Conservation (phyloP, 345 rosid genomes). For the Euclidium syriacum region DNA sequence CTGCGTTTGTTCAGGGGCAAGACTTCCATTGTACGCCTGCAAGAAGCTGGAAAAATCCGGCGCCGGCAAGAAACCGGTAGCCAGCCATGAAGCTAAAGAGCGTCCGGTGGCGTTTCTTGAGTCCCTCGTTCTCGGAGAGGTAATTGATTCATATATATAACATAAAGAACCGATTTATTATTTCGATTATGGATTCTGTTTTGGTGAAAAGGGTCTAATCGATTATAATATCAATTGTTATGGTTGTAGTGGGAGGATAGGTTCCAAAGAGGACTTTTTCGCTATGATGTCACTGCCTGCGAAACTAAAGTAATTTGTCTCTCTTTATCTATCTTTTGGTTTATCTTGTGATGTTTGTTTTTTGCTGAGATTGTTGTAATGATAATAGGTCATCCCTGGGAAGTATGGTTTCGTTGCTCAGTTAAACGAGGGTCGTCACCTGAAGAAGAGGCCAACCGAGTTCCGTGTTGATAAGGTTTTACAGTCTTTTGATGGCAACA, state of each 20-base stretch:
- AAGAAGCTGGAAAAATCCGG: slow-evolving; percentile 41
- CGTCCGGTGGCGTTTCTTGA: slow-evolving; percentile 76
- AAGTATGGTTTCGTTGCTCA: slow-evolving; percentile 90
- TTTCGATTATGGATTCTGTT: neutral
- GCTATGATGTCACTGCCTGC: slow-evolving; percentile 92
- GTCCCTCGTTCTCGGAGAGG: slow-evolving; percentile 88
- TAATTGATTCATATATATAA: slow-evolving; percentile 13
- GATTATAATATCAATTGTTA: neutral
- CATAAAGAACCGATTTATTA: neutral
- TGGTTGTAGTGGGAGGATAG: slow-evolving; percentile 82
- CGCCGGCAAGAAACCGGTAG: slow-evolving; percentile 8
- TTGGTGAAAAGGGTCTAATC: neutral
- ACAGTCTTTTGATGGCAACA: slow-evolving; percentile 89
- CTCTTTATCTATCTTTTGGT: neutral
- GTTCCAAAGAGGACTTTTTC: slow-evolving; percentile 88
- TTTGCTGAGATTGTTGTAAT: neutral
- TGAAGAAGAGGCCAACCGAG: slow-evolving; percentile 99
- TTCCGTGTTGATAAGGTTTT: slow-evolving; percentile 94
- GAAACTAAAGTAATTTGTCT: slow-evolving; percentile 73
- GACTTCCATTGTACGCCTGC: slow-evolving; percentile 80
- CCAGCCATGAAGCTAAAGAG: slow-evolving; percentile 33
- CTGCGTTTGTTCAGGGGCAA: slow-evolving; percentile 49
- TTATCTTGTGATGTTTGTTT: neutral
- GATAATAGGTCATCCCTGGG: slow-evolving; percentile 80
- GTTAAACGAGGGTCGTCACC: slow-evolving; percentile 97